Percentiles rank a stretch among this genome's conserved stretches.
Evolutionary conservation across 257 asterid genomes (phyloP).

Genomic region (Prunella vulgaris): DNA sequence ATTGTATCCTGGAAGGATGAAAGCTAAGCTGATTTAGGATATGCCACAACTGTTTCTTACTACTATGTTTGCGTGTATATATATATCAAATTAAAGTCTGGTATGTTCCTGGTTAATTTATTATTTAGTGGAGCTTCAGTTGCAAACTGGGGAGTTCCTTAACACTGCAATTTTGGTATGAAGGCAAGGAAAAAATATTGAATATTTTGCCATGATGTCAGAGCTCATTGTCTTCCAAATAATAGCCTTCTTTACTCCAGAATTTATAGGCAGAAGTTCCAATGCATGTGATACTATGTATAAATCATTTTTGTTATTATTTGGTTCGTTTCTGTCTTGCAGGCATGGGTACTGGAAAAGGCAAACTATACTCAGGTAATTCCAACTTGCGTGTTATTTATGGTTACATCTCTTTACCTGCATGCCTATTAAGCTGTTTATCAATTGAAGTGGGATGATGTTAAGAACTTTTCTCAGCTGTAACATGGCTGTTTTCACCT

Average conservation of each 20-base stretch:
- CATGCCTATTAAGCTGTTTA: neutral
- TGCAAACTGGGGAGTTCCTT: no score
- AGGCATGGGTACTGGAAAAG: slow-evolving; percentile 77
- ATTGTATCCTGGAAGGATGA: neutral
- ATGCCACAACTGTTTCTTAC: neutral
- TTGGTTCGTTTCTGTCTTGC: slow-evolving; percentile 23
- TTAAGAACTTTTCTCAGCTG: neutral
- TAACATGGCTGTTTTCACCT: neutral
- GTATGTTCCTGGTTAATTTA: neutral
- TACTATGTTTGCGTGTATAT: neutral
- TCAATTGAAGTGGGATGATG: neutral
- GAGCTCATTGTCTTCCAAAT: neutral
- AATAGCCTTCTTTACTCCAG: neutral
- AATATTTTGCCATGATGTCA: neutral
- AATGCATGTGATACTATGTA: neutral
- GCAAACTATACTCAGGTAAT: slow-evolving; percentile 83
- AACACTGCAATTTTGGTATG: neutral
- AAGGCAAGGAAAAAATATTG: neutral
- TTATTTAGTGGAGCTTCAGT: neutral
- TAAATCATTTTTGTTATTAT: neutral
- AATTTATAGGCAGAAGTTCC: neutral
- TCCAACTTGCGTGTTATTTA: neutral
- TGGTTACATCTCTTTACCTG: neutral
- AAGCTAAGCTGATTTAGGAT: neutral
- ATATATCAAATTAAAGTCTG: neutral